Conservation (phyloP, 495 filamentous ascomycete species). For the Cenococcum geophilum region DNA sequence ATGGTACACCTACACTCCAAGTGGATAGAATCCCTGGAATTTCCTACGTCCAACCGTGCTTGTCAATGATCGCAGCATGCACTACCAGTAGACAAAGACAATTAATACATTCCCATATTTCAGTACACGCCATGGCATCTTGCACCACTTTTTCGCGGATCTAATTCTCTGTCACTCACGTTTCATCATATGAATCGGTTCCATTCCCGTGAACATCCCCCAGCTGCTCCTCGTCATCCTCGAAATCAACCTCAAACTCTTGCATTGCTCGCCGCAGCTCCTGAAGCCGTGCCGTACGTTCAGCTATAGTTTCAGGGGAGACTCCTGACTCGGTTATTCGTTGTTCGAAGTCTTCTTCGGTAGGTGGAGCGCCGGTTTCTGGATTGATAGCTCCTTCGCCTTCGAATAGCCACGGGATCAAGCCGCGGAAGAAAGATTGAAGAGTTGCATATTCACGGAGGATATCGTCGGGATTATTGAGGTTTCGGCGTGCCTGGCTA, state of each 20-base stretch:
- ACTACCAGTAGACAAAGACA: no score
- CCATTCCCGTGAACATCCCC: not conserved
- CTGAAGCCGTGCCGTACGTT: constrained; percentile 1
- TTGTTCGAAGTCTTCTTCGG: constrained; percentile 1
- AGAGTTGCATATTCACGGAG: constrained; percentile 2
- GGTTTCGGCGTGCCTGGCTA: not conserved
- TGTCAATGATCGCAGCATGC: no score
- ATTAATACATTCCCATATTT: no score
- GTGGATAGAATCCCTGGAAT: no score
- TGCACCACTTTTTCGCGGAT: no score
- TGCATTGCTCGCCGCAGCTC: not conserved
- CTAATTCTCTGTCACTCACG: not conserved
- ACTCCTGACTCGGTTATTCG: constrained; percentile 6
- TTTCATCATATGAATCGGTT: not conserved
- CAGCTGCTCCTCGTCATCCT: not conserved
- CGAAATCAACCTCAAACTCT: not conserved
- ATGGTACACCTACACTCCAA: no score
- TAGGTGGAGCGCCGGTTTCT: constrained; percentile 11
- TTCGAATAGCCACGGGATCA: constrained; percentile 3
- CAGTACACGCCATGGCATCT: no score
- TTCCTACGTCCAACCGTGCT: no score
- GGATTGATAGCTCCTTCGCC: constrained; percentile 7
- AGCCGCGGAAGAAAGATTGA: not conserved
- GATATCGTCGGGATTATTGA: constrained; percentile 2
- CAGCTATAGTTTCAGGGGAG: not conserved